Evolutionary conservation across 1,284 basidiomycete genomes (phyloP).

Genomic region (Ganoderma boninense): DNA sequence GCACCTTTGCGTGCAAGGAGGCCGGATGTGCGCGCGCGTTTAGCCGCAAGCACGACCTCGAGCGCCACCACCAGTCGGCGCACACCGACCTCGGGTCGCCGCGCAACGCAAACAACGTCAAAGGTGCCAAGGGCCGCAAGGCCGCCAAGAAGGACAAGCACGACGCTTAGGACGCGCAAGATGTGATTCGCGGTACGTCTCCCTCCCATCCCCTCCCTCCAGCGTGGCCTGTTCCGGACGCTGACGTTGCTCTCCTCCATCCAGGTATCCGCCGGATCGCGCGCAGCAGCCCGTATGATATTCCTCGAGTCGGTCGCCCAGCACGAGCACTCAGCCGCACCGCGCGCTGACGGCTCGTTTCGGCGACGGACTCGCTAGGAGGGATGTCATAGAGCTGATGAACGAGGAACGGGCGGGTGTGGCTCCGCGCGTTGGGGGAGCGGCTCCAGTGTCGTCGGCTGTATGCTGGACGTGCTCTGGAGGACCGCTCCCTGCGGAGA

Average conservation of each 20-base stretch:
- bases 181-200: constrained; percentile 21
- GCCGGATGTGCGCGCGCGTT: constrained; percentile 10
- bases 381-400: constrained; percentile 7
- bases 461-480: background rate
- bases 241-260: background rate
- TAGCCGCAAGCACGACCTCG: constrained; percentile 26
- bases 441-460: constrained; percentile 2
- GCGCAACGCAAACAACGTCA: constrained; percentile 11
- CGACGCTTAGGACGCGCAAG: background rate
- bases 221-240: background rate
- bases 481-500: constrained; percentile 6
- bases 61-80: constrained; percentile 17
- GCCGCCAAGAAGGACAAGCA: background rate
- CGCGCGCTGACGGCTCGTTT: constrained; percentile 1
- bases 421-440: background rate
- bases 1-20: constrained; percentile 12
- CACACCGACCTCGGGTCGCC: constrained; percentile 27
- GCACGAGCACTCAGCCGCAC: constrained; percentile 8
- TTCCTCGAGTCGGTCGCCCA: constrained; percentile 17
- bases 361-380: background rate
- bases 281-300: constrained; percentile 9
- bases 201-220: background rate
- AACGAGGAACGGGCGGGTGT: constrained; percentile 9
- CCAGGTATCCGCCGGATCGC: constrained; percentile 12
- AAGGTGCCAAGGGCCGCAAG: constrained; percentile 5